Evolutionary conservation across 768 basidiomycete species (phyloP), one percentile per base, ranked within the genome.

Genomic region (Artomyces pyxidatus): DNA sequence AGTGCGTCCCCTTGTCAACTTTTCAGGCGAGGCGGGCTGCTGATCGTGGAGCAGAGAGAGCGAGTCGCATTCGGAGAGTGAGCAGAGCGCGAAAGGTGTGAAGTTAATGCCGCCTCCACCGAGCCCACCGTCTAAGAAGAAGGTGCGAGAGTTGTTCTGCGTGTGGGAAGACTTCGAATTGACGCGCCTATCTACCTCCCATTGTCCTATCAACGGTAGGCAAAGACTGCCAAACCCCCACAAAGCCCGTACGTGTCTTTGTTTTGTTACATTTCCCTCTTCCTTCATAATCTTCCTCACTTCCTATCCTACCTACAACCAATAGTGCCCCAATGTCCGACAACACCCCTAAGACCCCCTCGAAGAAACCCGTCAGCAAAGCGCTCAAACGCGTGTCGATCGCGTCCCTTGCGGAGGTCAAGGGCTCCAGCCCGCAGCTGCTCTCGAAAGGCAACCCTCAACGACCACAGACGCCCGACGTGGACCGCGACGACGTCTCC

Each of bases 401-500:
- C 17, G 22, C 45, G 4, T 46, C 45, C 19, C 32, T 46, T 12
- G 30, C 45, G 4, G 45, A 46, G 12, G 10, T 46, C 10, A 46
- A 35, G 21, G 45, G 6, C 10, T 21, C 32, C 23, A n/a, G 17
- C 43, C n/a, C n/a, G n/a, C 16, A 25, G 23, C 40, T 16, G 21
- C 40, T 25, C 16, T 28, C 43, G 16, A 44, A 44, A 28, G 26
- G 21, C 14, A 28, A 28, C 42, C 32, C 32, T 17, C 32, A 35
- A 10, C 39, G 12, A 11, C 22, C 22, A 11, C 39, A 53, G 12
- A 56, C 58, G 1, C 56, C 56, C 2, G 61, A 59, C 6, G 63
- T 64, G 9, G 74, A 76, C 50, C 51, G 56, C 28, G 80, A 81
- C 52, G 66, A 63, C 32, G 68, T 66, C 6, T 82, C 80, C 4